These are phyloP conservation scores for Cladophialophora psammophila DNA, from an alignment of 2,329 filamentous ascomycete species.

Conservation along the genomic window DNA sequence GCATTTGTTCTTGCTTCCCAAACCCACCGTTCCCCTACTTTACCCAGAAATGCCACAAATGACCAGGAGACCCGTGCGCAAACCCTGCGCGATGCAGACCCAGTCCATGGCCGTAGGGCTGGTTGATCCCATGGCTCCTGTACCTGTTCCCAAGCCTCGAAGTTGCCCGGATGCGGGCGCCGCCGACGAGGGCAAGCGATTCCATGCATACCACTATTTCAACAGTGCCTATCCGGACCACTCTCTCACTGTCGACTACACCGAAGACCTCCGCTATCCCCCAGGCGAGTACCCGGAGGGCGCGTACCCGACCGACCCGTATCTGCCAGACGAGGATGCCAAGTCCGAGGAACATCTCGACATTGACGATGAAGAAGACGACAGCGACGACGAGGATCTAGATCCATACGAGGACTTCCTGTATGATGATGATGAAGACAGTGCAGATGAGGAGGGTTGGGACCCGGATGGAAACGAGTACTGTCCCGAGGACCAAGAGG, in stretches of 20 bases:
- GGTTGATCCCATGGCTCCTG: background rate
- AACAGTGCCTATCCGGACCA: background rate
- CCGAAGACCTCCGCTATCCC: background rate
- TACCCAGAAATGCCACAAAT: background rate
- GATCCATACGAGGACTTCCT: background rate
- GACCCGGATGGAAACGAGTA: background rate
- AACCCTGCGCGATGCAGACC: background rate
- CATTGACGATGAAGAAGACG: background rate
- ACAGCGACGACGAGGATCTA: background rate
- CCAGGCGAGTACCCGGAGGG: conserved; percentile 3
- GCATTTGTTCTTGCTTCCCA: background rate
- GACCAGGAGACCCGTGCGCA: background rate
- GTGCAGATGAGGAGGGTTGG: background rate
- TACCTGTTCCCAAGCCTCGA: background rate
- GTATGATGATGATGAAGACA: background rate
- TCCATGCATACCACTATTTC: background rate
- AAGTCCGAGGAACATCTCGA: background rate
- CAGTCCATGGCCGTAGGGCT: background rate
- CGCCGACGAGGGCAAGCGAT: background rate
- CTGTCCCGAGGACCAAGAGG: background rate
- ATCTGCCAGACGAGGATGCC: background rate
- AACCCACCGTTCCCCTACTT: background rate
- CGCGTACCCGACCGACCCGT: background rate
- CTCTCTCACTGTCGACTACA: background rate
- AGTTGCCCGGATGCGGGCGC: background rate